Evolutionary conservation across 345 rosid genomes (phyloP), one percentile per base, ranked within the genome.

Genomic region (Populus euphratica): DNA sequence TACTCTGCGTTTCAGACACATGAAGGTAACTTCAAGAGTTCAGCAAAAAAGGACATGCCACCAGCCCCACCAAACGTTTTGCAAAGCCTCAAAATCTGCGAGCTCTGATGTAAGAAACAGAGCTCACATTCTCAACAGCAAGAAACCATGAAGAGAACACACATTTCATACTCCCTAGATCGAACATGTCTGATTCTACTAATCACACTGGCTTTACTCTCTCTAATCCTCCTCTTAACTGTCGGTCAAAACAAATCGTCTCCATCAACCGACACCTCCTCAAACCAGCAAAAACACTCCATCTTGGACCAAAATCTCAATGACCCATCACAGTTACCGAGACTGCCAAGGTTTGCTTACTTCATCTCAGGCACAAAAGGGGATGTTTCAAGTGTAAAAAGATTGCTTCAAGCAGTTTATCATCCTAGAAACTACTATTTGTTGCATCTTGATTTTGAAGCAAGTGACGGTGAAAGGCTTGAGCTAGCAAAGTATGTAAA

Each of bases 351-450:
- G 74, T 75, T 95, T 44, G 98, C 98, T 1, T 93, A 93, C 86
- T 64, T 90, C 79, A 85, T 95, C 33, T 81, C 92, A 25, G 99
- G 99, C 43, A 91, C 96, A 14, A 92, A 86, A 83, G 94, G 91
- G 33, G 99, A 95, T 41, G 88, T 64, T 80, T 71, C 83, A 33
- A 86, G 88, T 8, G 82, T 92, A 77, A 90, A 83, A 82, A 83
- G 98, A 17, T 77, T 95, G 38, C 86, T 95, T 31, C 86, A 86
- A 64, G 97, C 96, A 39, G 86, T 83, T 69, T 90, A 95, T 75
- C 96, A 93, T 75, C 97, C 97, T 35, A 83, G 92, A 78, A 95
- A 93, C 79, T 87, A 87, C 90, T 92, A 95, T 59, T 73, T 92
- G 71, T 81, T 93, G 54, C 98, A 95, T 81, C 88, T 95, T 50